A percentile compares a stretch with the other conserved stretches of the same genome.
phyloP scores from a whole-genome alignment of 108 stramenopile species.

The Pseudonitzschia multiseries region DNA sequence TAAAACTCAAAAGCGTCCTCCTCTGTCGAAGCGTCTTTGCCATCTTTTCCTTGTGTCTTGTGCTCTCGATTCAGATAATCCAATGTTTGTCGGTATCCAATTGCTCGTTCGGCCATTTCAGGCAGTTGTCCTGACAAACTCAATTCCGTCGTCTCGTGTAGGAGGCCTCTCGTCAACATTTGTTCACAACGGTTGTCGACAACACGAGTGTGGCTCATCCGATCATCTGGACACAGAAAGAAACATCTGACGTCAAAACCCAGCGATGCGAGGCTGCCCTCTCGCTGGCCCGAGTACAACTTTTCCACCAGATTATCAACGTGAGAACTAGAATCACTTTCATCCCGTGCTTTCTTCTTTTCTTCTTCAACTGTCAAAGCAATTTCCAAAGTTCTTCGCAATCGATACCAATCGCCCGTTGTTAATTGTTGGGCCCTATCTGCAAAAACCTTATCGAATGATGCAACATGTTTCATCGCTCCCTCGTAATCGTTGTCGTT shows the following conservation, averaged over 20 bases:
- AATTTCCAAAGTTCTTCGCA: conserved; percentile 87
- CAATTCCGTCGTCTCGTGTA: conserved; percentile 81
- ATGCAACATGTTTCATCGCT: conserved; percentile 61
- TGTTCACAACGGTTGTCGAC: conserved; percentile 92
- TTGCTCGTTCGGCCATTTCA: conserved; percentile 84
- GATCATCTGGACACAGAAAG: conserved; percentile 90
- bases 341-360: background rate
- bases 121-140: conserved; percentile 57
- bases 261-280: conserved; percentile 47
- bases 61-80: conserved; percentile 66
- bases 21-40: conserved; percentile 27
- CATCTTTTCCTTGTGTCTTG: conserved; percentile 25
- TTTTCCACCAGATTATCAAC: conserved; percentile 43
- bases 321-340: background rate
- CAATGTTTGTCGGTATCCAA: conserved; percentile 95
- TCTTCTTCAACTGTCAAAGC: conserved; percentile 58
- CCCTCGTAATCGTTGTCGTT: conserved; percentile 73
- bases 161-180: conserved; percentile 84
- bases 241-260: conserved; percentile 95
- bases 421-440: conserved; percentile 59
- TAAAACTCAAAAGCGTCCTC: conserved; percentile 63
- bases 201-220: conserved; percentile 77
- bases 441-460: conserved; percentile 52
- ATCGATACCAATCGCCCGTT: conserved; percentile 92
- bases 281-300: conserved; percentile 74